phyloP scores from a whole-genome alignment of 495 filamentous ascomycete species.

The Penicillium soppii region DNA sequence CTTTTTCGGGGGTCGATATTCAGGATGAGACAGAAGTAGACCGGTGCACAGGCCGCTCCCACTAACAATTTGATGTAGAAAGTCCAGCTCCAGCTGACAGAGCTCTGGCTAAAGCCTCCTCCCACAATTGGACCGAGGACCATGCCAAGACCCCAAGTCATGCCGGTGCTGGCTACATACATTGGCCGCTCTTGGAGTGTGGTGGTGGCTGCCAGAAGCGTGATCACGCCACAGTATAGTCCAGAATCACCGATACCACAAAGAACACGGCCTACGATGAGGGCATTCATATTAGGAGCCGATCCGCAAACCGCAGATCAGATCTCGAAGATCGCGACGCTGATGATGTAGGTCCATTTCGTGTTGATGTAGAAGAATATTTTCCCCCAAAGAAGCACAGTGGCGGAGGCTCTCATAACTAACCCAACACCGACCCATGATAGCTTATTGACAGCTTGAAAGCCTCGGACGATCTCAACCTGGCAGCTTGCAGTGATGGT shows the following conservation, averaged over 20 bases:
- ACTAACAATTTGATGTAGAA: conserved; percentile 73
- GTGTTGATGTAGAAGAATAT: conserved; percentile 51
- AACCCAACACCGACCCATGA: conserved; percentile 59
- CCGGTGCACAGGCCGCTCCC: conserved; percentile 50
- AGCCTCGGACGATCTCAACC: conserved; percentile 46
- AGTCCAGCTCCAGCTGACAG: conserved; percentile 59
- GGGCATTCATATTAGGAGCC: conserved; percentile 48
- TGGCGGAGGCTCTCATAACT: conserved; percentile 42
- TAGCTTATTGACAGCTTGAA: conserved; percentile 53
- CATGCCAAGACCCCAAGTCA: conserved; percentile 52
- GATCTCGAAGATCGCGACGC: conserved; percentile 48
- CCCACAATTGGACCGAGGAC: conserved; percentile 61
- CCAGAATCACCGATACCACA: conserved; percentile 35
- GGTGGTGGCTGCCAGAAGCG: conserved; percentile 29
- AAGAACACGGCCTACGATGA: conserved; percentile 55
- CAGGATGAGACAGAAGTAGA: conserved; percentile 58
- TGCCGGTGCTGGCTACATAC: conserved; percentile 32
- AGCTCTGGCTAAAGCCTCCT: conserved; percentile 56
- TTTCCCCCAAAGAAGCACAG: conserved; percentile 45
- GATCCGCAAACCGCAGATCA: conserved; percentile 56
- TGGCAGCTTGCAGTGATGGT: conserved; percentile 64
- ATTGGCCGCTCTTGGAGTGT: conserved; percentile 31
- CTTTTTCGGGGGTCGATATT: conserved; percentile 42
- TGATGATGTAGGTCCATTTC: conserved; percentile 54
- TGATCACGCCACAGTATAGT: conserved; percentile 38